Evolutionary conservation across 2,329 filamentous ascomycete species (phyloP).

Genomic region (Didymella exigua): DNA sequence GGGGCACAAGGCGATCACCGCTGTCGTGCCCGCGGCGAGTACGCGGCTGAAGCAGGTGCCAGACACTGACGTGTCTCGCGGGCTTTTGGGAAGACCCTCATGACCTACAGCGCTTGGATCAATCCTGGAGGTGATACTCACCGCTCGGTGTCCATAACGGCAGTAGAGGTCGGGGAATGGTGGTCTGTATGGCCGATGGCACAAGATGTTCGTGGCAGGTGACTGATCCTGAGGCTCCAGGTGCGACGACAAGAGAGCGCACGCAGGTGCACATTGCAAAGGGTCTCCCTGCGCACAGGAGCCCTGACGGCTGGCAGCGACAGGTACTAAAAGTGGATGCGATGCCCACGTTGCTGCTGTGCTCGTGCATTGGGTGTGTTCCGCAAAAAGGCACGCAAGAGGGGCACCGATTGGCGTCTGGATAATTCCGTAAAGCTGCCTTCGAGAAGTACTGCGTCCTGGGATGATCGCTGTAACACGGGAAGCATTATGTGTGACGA

Average conservation of each 20-base stretch:
- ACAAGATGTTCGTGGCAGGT: constrained; percentile 11
- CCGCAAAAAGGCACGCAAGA: constrained; percentile 11
- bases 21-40: constrained; percentile 24
- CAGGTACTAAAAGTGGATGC: constrained; percentile 8
- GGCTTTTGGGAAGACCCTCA: constrained; percentile 12
- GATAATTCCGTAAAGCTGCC: constrained; percentile 25
- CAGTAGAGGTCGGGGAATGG: constrained; percentile 6
- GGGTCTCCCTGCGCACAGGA: constrained; percentile 7
- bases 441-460: constrained; percentile 29
- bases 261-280: constrained; percentile 5
- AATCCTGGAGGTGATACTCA: constrained; percentile 23
- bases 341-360: constrained; percentile 18
- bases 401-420: constrained; percentile 17
- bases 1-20: constrained; percentile 27
- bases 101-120: constrained; percentile 13
- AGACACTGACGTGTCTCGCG: constrained; percentile 27
- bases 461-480: constrained; percentile 26
- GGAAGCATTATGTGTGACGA: constrained; percentile 13
- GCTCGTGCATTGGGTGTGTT: constrained; percentile 13
- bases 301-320: constrained; percentile 6
- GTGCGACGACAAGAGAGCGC: constrained; percentile 12
- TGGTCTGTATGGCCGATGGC: constrained; percentile 13
- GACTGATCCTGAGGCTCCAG: constrained; percentile 13
- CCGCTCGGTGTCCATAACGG: constrained; percentile 19
- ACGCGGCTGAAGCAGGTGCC: constrained; percentile 17